These are phyloP conservation scores for Colletotrichum tanaceti DNA, from an alignment of 2,329 filamentous ascomycete species.

Conservation along the genomic window DNA sequence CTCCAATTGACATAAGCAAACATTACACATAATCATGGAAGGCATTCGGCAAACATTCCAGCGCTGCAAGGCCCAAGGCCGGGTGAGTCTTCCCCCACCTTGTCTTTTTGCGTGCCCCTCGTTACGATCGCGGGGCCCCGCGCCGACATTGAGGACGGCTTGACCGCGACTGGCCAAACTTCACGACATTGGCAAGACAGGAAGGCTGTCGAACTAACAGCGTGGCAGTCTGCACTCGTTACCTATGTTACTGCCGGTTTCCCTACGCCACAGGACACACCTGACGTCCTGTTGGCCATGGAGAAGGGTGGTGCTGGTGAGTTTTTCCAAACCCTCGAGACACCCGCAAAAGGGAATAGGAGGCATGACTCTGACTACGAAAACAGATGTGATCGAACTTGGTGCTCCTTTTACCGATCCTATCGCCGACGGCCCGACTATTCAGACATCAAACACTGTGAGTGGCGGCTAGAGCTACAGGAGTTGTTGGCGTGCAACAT, in stretches of 20 bases:
- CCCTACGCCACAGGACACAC: conserved; percentile 83
- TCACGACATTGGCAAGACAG: background rate
- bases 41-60: conserved; percentile 69
- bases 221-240: conserved; percentile 79
- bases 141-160: background rate
- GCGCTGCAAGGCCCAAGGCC: conserved; percentile 68
- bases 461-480: conserved; percentile 45
- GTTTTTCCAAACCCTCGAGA: conserved; percentile 45
- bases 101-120: conserved; percentile 44
- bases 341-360: background rate
- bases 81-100: conserved; percentile 56
- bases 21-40: conserved; percentile 57
- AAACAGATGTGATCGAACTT: conserved; percentile 89
- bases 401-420: conserved; percentile 98
- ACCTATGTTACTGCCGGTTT: conserved; percentile 97
- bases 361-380: conserved; percentile 13
- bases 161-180: conserved; percentile 8
- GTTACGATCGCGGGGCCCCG: conserved; percentile 35
- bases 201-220: conserved; percentile 10
- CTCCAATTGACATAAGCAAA: conserved; percentile 23
- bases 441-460: conserved; percentile 93
- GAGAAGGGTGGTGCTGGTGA: conserved; percentile 91
- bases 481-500: conserved; percentile 8
- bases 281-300: conserved; percentile 86
- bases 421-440: conserved; percentile 96